Conservation (phyloP, 768 basidiomycete species). For the Tephrocybe sp. region DNA sequence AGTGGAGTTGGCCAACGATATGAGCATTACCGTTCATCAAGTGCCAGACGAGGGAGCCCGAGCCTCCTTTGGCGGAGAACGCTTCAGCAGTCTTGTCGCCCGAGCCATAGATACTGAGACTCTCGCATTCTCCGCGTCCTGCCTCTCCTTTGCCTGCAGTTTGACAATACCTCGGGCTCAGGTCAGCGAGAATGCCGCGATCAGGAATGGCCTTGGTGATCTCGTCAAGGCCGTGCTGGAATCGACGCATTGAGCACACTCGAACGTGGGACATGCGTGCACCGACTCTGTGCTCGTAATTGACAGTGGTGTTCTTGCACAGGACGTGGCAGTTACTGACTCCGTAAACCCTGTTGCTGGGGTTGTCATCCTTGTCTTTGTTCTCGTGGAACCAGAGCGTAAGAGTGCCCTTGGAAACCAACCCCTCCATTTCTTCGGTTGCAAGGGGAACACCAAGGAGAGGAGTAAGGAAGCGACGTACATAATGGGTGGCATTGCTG, state of each 20-base stretch:
- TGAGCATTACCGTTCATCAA: slow-evolving; percentile 20
- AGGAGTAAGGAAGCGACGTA: slow-evolving; percentile 24
- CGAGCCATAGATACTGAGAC: slow-evolving; percentile 31
- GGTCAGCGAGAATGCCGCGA: slow-evolving; percentile 11
- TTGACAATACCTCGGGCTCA: slow-evolving; percentile 20
- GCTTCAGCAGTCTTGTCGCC: slow-evolving; percentile 13
- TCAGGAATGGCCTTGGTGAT: slow-evolving; percentile 18
- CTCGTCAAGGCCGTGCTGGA: slow-evolving; percentile 26
- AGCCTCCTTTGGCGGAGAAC: slow-evolving; percentile 33
- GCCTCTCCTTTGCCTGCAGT: slow-evolving; percentile 22
- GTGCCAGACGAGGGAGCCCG: slow-evolving; percentile 28
- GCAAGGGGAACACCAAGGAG: slow-evolving; percentile 30
- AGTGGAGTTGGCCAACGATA: slow-evolving; percentile 30
- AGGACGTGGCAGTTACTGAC: slow-evolving; percentile 31
- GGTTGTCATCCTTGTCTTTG: slow-evolving; percentile 22
- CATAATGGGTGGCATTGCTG: slow-evolving; percentile 17
- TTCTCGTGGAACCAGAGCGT: slow-evolving; percentile 30
- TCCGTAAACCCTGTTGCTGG: slow-evolving; percentile 24
- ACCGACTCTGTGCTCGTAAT: slow-evolving; percentile 27
- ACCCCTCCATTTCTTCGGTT: slow-evolving; percentile 19
- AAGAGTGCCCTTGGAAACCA: slow-evolving; percentile 33
- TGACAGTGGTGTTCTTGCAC: slow-evolving; percentile 21
- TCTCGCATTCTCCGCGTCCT: too few species aligned
- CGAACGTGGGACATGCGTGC: slow-evolving; percentile 12
- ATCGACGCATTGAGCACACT: slow-evolving; percentile 10